Evolutionary conservation across 1,284 basidiomycete genomes (phyloP).

Genomic region (Pseudozyma tsukubaensis): DNA sequence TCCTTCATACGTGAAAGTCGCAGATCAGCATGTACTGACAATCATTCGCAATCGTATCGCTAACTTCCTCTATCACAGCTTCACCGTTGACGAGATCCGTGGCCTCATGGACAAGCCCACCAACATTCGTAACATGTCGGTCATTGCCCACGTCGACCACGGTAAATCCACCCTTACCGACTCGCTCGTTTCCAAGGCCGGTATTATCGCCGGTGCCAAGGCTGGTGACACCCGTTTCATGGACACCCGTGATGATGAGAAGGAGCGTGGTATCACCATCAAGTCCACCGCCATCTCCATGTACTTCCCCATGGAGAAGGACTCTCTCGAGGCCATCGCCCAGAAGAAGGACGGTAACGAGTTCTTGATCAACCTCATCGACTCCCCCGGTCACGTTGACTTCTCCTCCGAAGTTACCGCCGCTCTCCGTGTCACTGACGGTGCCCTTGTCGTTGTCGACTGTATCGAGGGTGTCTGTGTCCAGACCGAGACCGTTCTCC

Average conservation of each 20-base stretch:
- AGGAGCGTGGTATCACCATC: constrained; percentile 99
- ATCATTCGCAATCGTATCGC: neutral
- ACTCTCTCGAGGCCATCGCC: constrained; percentile 78
- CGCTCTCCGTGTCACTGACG: constrained; percentile 99
- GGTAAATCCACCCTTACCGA: constrained; percentile 99
- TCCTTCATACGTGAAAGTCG: neutral
- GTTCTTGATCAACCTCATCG: constrained; percentile 99
- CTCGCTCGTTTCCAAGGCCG: constrained; percentile 98
- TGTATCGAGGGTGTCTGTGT: constrained; percentile 99
- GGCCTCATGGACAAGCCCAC: constrained; percentile 87
- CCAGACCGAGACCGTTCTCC: constrained; percentile 98
- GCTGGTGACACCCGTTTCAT: constrained; percentile 96
- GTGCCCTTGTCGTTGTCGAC: constrained; percentile 91
- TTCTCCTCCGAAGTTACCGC: constrained; percentile 99
- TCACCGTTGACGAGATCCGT: constrained; percentile 80
- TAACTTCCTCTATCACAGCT: constrained; percentile 43
- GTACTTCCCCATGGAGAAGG: constrained; percentile 97
- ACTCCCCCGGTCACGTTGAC: constrained; percentile 99
- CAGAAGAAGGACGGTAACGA: constrained; percentile 94
- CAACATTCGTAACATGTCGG: constrained; percentile 93
- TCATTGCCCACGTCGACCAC: constrained; percentile 82
- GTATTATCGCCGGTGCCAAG: constrained; percentile 96
- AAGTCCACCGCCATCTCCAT: constrained; percentile 99
- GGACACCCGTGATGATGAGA: constrained; percentile 97
- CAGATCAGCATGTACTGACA: constrained; percentile 33